Conservation (phyloP, 805 yeast species). For the Ogataea siamensis region DNA sequence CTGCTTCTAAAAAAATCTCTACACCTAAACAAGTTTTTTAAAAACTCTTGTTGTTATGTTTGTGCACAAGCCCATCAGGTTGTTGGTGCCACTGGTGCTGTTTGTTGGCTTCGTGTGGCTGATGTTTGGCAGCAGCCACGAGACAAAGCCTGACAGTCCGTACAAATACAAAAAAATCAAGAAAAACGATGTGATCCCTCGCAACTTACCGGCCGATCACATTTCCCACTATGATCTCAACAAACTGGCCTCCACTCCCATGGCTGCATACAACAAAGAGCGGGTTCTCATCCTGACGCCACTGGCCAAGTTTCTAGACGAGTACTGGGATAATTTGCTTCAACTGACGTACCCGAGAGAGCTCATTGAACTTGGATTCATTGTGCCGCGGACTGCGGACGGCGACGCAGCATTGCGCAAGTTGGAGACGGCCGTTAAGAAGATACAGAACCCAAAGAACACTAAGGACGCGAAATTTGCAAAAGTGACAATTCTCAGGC, state of each 20-base stretch:
- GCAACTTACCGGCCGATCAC: constrained; percentile 66
- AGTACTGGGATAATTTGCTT: constrained; percentile 84
- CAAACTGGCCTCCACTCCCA: constrained; percentile 64
- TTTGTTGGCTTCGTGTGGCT: constrained; percentile 42
- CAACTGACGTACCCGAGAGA: constrained; percentile 79
- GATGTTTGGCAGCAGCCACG: constrained; percentile 35
- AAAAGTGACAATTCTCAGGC: constrained; percentile 85
- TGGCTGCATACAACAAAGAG: constrained; percentile 74
- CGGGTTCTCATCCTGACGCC: constrained; percentile 87
- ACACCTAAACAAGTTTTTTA: constrained; percentile 1
- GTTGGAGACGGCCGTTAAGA: constrained; percentile 74
- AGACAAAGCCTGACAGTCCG: constrained; percentile 25
- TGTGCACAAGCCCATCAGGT: constrained; percentile 45
- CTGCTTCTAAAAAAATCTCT: not conserved
- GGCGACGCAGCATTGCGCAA: constrained; percentile 77
- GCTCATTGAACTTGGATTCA: constrained; percentile 84
- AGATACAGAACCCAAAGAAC: constrained; percentile 57
- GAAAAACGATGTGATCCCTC: constrained; percentile 50
- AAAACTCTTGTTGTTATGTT: constrained; percentile 11
- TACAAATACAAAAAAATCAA: constrained; percentile 43
- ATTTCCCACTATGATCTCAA: constrained; percentile 85
- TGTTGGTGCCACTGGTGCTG: constrained; percentile 46
- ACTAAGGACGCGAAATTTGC: constrained; percentile 62
- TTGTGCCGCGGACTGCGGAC: constrained; percentile 75
- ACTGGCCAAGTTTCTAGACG: constrained; percentile 78